A percentile compares a stretch with the other conserved stretches of the same genome.
Conservation (phyloP, 2,329 filamentous ascomycete genomes). For the Sporothrix luriei region DNA sequence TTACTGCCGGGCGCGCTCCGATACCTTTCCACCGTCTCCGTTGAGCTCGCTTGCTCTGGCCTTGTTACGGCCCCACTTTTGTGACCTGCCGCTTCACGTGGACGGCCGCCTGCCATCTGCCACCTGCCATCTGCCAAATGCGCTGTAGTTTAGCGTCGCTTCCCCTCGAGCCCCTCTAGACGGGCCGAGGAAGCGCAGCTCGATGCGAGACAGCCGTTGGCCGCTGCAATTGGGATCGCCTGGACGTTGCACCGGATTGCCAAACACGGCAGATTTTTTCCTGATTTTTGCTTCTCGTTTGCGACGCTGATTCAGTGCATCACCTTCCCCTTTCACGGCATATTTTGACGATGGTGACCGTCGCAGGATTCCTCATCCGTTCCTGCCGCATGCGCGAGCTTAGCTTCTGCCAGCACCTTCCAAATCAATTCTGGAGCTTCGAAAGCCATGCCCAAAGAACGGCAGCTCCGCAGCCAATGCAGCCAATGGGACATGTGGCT, state of each 20-base stretch:
- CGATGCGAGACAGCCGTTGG: not conserved
- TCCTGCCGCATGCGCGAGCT: constrained; percentile 2
- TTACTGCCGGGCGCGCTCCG: not conserved
- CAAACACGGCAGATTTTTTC: too few species aligned
- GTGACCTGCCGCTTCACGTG: not conserved
- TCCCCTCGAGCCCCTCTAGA: constrained; percentile 4
- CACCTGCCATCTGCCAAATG: constrained; percentile 3
- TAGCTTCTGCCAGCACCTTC: not conserved
- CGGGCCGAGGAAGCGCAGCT: constrained; percentile 1
- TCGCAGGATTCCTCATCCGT: not conserved
- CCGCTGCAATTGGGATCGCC: not conserved
- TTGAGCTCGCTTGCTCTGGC: not conserved
- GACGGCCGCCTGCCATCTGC: not conserved
- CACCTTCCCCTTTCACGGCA: too few species aligned
- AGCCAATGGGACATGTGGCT: not conserved
- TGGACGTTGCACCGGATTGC: too few species aligned
- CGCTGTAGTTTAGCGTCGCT: not conserved
- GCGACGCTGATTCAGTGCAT: too few species aligned
- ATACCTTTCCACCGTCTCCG: not conserved
- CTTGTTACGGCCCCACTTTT: constrained; percentile 11
- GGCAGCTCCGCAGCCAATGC: constrained; percentile 3
- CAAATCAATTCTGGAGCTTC: constrained; percentile 19
- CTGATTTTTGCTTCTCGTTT: too few species aligned
- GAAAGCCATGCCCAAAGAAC: not conserved
- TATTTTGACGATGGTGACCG: too few species aligned